These are phyloP conservation scores for Daldinia vernicosa DNA, from an alignment of 495 filamentous ascomycete genomes.

Conservation along the genomic window DNA sequence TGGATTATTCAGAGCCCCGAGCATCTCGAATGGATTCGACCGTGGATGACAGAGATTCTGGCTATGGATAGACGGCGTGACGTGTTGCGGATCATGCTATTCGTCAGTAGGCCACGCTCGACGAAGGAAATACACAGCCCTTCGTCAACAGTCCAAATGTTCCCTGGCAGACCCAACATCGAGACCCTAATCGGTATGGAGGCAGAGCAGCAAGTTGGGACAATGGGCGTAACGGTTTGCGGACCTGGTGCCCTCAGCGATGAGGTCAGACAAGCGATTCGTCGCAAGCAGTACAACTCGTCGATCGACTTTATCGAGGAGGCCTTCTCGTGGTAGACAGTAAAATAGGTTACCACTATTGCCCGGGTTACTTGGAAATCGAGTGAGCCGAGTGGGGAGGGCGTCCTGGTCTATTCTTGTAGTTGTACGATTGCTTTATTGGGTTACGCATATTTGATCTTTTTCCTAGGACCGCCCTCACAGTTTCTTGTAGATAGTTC, in stretches of 20 bases:
- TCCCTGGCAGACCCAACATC: constrained; percentile 74
- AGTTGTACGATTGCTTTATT: constrained; percentile 22
- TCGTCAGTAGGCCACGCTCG: constrained; percentile 84
- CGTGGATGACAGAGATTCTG: constrained; percentile 96
- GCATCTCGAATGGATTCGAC: constrained; percentile 89
- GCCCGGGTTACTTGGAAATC: neutral
- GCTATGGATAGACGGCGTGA: constrained; percentile 83
- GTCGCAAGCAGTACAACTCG: constrained; percentile 69
- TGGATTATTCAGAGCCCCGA: constrained; percentile 92
- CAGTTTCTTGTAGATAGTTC: constrained; percentile 43
- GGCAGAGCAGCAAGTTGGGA: constrained; percentile 78
- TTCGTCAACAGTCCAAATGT: constrained; percentile 88
- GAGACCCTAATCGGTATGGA: constrained; percentile 79
- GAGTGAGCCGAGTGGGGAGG: neutral
- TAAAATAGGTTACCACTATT: neutral
- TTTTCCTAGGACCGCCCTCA: constrained; percentile 23
- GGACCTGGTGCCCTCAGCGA: constrained; percentile 90
- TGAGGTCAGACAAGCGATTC: constrained; percentile 78
- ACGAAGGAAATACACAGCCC: constrained; percentile 83
- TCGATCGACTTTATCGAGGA: constrained; percentile 93
- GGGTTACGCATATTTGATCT: constrained; percentile 43
- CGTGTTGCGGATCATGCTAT: constrained; percentile 83
- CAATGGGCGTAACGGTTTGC: constrained; percentile 87
- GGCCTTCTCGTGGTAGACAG: constrained; percentile 82
- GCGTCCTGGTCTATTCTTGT: constrained; percentile 22